Evolutionary conservation across 805 yeast species (phyloP).

Genomic region (Sugiyamaella smithiae): DNA sequence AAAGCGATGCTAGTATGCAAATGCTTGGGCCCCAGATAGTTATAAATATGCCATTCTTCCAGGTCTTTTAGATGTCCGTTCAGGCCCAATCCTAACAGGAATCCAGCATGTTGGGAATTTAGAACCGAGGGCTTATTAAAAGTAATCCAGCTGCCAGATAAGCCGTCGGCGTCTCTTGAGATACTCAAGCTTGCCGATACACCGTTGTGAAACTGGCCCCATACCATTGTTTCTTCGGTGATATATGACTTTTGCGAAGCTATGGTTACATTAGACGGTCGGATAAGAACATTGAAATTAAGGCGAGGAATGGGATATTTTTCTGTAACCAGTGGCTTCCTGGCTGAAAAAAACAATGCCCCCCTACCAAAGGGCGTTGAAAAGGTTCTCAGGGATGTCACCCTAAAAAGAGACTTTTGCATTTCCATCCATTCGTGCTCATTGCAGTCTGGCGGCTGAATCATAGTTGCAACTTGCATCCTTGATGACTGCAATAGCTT

Average conservation of each 20-base stretch:
- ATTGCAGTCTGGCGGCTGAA: conserved; percentile 39
- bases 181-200: conserved; percentile 82
- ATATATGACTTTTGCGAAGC: conserved; percentile 54
- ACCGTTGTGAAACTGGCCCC: conserved; percentile 94
- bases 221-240: conserved; percentile 50
- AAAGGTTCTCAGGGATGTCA: conserved; percentile 67
- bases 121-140: conserved; percentile 74
- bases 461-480: conserved; percentile 48
- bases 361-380: conserved; percentile 78
- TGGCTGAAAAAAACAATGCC: conserved; percentile 62
- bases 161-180: conserved; percentile 62
- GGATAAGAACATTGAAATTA: conserved; percentile 62
- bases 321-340: conserved; percentile 80
- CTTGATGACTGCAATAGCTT: conserved; percentile 67
- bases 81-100: conserved; percentile 84
- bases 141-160: conserved; percentile 87
- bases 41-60: conserved; percentile 96
- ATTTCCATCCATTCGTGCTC: conserved; percentile 57
- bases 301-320: conserved; percentile 74
- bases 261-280: conserved; percentile 66
- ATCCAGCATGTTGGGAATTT: conserved; percentile 90
- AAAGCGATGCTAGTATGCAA: conserved; percentile 81
- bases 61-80: conserved; percentile 80
- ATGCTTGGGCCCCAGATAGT: conserved; percentile 87
- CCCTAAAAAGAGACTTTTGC: conserved; percentile 56